Base-by-base conservation (phyloP, 2,329 filamentous ascomycete species). In the Malbranchea cinnamomea region DNA sequence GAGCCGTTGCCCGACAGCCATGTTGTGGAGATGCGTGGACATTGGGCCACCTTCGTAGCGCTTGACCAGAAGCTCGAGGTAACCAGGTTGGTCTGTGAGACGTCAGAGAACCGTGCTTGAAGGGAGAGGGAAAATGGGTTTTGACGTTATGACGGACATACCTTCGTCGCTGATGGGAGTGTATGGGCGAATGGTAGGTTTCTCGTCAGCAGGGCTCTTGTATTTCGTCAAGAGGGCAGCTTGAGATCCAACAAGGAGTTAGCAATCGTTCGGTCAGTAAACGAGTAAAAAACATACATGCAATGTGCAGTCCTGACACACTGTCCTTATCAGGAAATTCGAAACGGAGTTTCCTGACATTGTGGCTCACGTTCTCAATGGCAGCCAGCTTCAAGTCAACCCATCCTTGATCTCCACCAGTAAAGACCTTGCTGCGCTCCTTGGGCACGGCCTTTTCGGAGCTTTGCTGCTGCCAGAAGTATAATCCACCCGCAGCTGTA, bases 281-380 rank as follows among this genome's bases (percentile, higher is more conserved):
- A 21, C 5, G 5, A 11, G 10, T n/a, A 22, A 28, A 7, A 4
- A 18, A 54, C 62, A 40, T 45, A 68, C 82, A 93, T 34, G 87
- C 74, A 39, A 93, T 63, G 20, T 69, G 59, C 35, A 98, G 62
- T 25, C 89, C 89, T 35, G 81, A 87, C 31, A 92, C 77, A 58
- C 78, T 72, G 52, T 93, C 78, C 39, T 72, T 66, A 53, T 91
- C 80, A 10, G 82, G 81, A 24, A 95, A 73, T 47, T 77, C 74
- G 60, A 98, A 95, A 45, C 80, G 75, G 52, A 95, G 67, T 46
- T 71, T 76, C 74, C 95, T 95, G 46, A 84, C 91, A 67, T 95
- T 95, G 68, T 85, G 79, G 65, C 83, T 94, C 61, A 94, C 59
- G 26, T 65, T 60, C 60, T 92, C 78, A 28, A 84, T 69, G 33